Evolutionary conservation across 352 stramenopile genomes (phyloP).

Genomic region (Pythium myriotylum): DNA sequence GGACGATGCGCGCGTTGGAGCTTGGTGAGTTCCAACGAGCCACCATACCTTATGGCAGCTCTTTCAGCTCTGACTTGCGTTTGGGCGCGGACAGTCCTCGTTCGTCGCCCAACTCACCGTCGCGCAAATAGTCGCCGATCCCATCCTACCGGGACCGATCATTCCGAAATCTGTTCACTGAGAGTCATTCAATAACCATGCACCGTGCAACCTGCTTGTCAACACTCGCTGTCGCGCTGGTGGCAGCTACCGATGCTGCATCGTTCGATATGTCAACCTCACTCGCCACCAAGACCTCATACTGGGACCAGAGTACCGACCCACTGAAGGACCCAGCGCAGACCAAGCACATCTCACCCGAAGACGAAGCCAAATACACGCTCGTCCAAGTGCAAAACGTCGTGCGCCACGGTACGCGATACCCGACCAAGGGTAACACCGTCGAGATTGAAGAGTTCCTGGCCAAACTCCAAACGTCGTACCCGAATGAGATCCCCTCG

Average conservation of each 20-base stretch:
- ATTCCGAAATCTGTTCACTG: too few species aligned
- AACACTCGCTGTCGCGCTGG: background rate
- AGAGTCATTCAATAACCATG: too few species aligned
- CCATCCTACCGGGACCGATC: too few species aligned
- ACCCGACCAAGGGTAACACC: slow-evolving; percentile 56
- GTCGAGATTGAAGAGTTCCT: slow-evolving; percentile 52
- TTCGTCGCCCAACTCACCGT: background rate
- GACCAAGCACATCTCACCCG: background rate
- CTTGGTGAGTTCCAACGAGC: too few species aligned
- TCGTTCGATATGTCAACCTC: slow-evolving; percentile 25
- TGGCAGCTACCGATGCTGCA: background rate
- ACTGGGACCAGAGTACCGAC: slow-evolving; percentile 27
- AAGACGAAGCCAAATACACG: slow-evolving; percentile 22
- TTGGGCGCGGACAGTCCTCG: too few species aligned
- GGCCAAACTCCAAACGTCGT: slow-evolving; percentile 38
- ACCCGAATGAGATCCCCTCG: slow-evolving; percentile 35
- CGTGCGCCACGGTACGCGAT: slow-evolving; percentile 36
- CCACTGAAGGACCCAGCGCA: background rate
- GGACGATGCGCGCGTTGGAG: too few species aligned
- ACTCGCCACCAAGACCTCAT: slow-evolving; percentile 30
- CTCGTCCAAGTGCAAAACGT: slow-evolving; percentile 31
- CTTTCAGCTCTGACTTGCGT: too few species aligned
- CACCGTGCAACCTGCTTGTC: background rate
- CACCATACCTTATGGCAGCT: too few species aligned
- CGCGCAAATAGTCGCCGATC: background rate